Evolutionary conservation across 2,329 filamentous ascomycete genomes (phyloP).

Genomic region (Fusarium sp.): DNA sequence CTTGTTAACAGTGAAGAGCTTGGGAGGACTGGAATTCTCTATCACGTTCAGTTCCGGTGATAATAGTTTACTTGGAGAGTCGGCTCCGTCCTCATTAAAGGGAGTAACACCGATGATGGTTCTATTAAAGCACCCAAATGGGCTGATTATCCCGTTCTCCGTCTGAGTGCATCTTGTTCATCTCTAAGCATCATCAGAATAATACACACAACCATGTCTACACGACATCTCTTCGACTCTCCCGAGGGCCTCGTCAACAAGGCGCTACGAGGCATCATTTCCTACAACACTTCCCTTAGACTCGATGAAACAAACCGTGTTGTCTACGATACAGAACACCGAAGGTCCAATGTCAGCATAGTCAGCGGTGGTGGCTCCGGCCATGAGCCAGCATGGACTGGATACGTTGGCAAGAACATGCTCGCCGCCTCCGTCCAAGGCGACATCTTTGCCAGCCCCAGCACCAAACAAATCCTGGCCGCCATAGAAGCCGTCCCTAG

Average conservation of each 20-base stretch:
- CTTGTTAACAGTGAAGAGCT: background rate
- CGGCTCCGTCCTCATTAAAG: background rate
- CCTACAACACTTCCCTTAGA: slow-evolving; percentile 64
- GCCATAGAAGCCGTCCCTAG: slow-evolving; percentile 68
- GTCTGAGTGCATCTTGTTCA: background rate
- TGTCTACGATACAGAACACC: slow-evolving; percentile 61
- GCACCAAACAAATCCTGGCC: slow-evolving; percentile 71
- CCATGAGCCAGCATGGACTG: slow-evolving; percentile 73
- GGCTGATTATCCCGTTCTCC: background rate
- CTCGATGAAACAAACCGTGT: slow-evolving; percentile 65
- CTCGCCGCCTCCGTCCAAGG: slow-evolving; percentile 71
- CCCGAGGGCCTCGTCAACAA: slow-evolving; percentile 66
- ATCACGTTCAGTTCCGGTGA: background rate
- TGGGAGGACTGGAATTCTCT: background rate
- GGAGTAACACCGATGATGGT: background rate
- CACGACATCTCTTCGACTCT: slow-evolving; percentile 64
- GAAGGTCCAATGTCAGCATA: slow-evolving; percentile 60
- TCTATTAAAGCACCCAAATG: background rate
- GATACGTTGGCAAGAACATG: slow-evolving; percentile 72
- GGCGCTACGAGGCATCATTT: slow-evolving; percentile 62
- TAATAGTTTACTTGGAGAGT: slow-evolving; percentile 2
- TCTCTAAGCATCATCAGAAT: background rate
- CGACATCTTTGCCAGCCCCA: slow-evolving; percentile 74
- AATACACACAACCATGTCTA: slow-evolving; percentile 57
- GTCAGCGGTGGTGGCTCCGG: slow-evolving; percentile 69